phyloP scores from a whole-genome alignment of 1,284 basidiomycete species.

The Bjerkandera adusta region DNA sequence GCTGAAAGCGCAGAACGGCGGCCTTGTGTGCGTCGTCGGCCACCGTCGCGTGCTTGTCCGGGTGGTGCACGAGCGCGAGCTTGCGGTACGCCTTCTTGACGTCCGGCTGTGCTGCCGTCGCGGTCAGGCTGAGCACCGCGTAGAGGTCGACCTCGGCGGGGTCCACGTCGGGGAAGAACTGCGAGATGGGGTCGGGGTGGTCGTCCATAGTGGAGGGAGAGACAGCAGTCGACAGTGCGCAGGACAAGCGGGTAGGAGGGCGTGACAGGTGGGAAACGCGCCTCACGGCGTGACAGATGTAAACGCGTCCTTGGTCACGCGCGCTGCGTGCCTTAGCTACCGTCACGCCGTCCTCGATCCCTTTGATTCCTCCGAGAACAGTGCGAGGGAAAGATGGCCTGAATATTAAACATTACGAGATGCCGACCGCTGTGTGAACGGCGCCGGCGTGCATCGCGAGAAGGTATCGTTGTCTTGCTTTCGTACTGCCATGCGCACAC shows the following conservation, averaged over 20 bases:
- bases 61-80: constrained; percentile 81
- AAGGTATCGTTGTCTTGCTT: constrained; percentile 4
- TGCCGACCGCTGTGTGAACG: too few species aligned
- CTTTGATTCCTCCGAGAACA: too few species aligned
- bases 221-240: constrained; percentile 20
- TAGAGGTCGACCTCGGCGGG: constrained; percentile 75
- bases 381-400: too few species aligned
- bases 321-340: constrained; percentile 9
- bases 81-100: constrained; percentile 86
- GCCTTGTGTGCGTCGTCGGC: constrained; percentile 53
- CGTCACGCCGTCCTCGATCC: constrained; percentile 30
- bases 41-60: constrained; percentile 80
- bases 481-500: constrained; percentile 17
- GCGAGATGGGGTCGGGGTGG: constrained; percentile 67
- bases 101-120: constrained; percentile 55
- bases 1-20: constrained; percentile 78
- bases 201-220: constrained; percentile 39
- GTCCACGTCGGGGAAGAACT: constrained; percentile 67
- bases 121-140: constrained; percentile 58
- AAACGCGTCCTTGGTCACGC: constrained; percentile 12
- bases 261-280: neutral
- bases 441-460: too few species aligned
- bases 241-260: too few species aligned
- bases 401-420: too few species aligned
- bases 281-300: constrained; percentile 1